Base-by-base conservation (phyloP, 805 yeast species). In the Sungouiozyma ichnusensis region DNA sequence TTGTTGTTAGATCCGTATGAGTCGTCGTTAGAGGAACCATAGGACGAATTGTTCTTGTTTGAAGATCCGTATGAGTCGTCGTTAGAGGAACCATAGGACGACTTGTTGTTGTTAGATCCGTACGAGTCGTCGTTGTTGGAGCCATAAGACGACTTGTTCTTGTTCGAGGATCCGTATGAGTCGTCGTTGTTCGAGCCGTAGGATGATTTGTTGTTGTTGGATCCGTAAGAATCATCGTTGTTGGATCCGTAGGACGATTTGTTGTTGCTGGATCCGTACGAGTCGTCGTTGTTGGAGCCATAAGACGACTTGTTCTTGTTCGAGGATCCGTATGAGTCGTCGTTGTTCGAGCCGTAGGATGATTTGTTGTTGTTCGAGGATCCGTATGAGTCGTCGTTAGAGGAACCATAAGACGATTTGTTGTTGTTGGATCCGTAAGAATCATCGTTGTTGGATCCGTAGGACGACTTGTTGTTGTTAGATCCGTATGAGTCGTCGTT, bases 111-210 rank as follows among this genome's bases (percentile, higher is more conserved):
- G n/a, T 47, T 46, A 27, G 53, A 48, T 11, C 54, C 57, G 36
- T 47, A 52, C 13, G 53, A 46, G 39, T 52, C 51, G 36, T 44
- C 42, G 36, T 35, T 45, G 39, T 41, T 43, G 31, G 45, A 44
- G 4, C 54, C 54, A 35, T 57, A 54, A 20, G 64, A 57, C n/a
- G n/a, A n/a, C n/a, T n/a, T n/a, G n/a, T n/a, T n/a, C n/a, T n/a
- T n/a, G n/a, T n/a, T n/a, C n/a, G n/a, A n/a, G 27, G n/a, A n/a
- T 38, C 65, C 69, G 48, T 54, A 60, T 27, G 64, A 38, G 35
- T 40, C 35, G 37, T 42, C 20, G 33, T 37, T 58, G n/a, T n/a
- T n/a, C n/a, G n/a, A n/a, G 53, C 65, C 58, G 50, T 54, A 45
- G 46, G 62, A 57, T 37, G 54, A 48, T 47, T 60, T 60, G 37